Evolutionary conservation across 2,329 filamentous ascomycete species (phyloP), one percentile per base, ranked within the genome.

Genomic region (Dothidotthia symphoricarpi): DNA sequence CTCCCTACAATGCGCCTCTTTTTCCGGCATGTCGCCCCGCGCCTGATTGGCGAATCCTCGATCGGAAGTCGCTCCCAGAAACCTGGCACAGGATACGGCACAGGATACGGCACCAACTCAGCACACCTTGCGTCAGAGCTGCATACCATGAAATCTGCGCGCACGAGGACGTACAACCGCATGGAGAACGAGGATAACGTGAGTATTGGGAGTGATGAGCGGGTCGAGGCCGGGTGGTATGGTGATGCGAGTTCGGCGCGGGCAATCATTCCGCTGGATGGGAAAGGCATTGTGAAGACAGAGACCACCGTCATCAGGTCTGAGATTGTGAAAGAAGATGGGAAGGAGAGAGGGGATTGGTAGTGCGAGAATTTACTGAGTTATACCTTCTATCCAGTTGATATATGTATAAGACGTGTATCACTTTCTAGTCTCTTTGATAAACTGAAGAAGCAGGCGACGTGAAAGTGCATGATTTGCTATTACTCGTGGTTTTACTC

Each of bases 1-100:
- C 61, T 70, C n/a, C 68, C 69, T 0, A 69, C 68, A 0, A 49
- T 72, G 10, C 63, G 64, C 12, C 64, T 67, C 8, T 70, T 70
- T 57, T 60, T 70, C 43, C 55, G 55, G 0, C 63, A 68, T 32
- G 51, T 70, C 11, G 58, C 65, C 0, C 66, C 67, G 1, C 38
- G 22, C 7, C 15, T 47, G 16, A 41, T 49, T 13, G 43, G 45
- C 15, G 46, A 50, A 28, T 47, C 37, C 2, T 34, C 38, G 13
- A 9, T 43, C 19, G 39, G 27, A 3, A 47, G 41, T 16, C 33
- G 41, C 6, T 33, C 16, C 4, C 15, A 17, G n/a, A 38, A 41
- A 14, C 17, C 26, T 5, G 31, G 31, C 6, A 29, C 16, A 11
- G 28, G 27, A 3, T 29, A 28, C 28, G 29, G 22, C 24, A 31